Conservation (phyloP, 2,329 filamentous ascomycete species). For the Beauveria asiatica region DNA sequence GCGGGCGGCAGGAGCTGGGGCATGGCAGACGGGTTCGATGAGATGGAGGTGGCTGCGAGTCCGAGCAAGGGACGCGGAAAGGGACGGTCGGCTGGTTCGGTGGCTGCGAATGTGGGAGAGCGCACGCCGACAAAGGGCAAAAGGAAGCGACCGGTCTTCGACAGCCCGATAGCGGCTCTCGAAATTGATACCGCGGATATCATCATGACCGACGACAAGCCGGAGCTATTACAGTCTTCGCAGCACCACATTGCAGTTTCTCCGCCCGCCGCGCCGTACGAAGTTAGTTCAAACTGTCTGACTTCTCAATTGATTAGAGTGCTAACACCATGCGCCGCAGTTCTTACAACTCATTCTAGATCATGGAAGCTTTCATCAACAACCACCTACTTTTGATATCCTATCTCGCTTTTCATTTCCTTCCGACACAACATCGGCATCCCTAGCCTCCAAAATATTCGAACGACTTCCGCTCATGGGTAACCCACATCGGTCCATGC, state of each 20-base stretch:
- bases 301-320: background rate
- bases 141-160: slow-evolving; percentile 55
- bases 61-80: slow-evolving; percentile 41
- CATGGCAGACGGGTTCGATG: slow-evolving; percentile 70
- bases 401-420: slow-evolving; percentile 58
- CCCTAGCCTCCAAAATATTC: slow-evolving; percentile 59
- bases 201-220: slow-evolving; percentile 25
- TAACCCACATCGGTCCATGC: slow-evolving; percentile 38
- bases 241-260: slow-evolving; percentile 17
- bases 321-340: slow-evolving; percentile 25
- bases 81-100: slow-evolving; percentile 31
- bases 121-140: slow-evolving; percentile 60
- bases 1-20: slow-evolving; percentile 39
- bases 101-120: slow-evolving; percentile 38
- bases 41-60: slow-evolving; percentile 48
- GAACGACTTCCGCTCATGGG: slow-evolving; percentile 55
- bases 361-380: slow-evolving; percentile 45
- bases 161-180: slow-evolving; percentile 58
- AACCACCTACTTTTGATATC: slow-evolving; percentile 58
- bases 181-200: slow-evolving; percentile 41
- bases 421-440: slow-evolving; percentile 49
- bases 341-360: slow-evolving; percentile 57
- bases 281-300: slow-evolving; percentile 29
- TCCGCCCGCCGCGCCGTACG: slow-evolving; percentile 28
- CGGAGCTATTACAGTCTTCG: slow-evolving; percentile 10